Evolutionary conservation across 1,139 yeast genomes (phyloP), one percentile per base, ranked within the genome.

Genomic region (Wickerhamiella infanticola): DNA sequence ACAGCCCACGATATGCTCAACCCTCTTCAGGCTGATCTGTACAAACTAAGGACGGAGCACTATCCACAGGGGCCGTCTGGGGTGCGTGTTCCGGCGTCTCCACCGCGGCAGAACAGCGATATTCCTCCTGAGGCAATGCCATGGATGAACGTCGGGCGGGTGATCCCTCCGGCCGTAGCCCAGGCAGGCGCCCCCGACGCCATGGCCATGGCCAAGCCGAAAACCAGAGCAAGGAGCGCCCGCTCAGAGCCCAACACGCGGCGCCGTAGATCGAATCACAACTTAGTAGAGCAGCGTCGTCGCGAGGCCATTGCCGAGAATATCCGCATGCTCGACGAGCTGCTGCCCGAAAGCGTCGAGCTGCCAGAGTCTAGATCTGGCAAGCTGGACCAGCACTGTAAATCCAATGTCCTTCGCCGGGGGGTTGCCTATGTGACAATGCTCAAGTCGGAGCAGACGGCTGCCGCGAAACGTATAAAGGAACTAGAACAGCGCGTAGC

Each of bases 361-460:
- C 41, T 33, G 13, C 40, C 29, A 24, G 42, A 36, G 11, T 18
- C 27, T 11, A 35, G 24, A 29, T 24, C 29, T 3, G 76, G 86
- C 3, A 82, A 81, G 53, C 95, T 84, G 57, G 95, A 94, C 3
- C 81, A 81, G 55, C 96, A 96, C 1, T 86, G 86, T 59, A 88
- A 88, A 65, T 96, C 96, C 1, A 94, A 86, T 55, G 83, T 88
- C 8, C 67, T 88, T 51, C 74, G 86, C 23, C 81, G 83, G 56
- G 76, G 93, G 0, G 94, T 86, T 3, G 95, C 85, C 55, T 88
- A 85, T 58, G 78, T 88, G 45, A 79, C 77, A 51, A 68, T 69
- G 54, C 65, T 88, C 40, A 95, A 86, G 63, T 75, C 75, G 50
- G 70, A 75, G 48, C 83, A 86, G 50, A 96, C 86, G 42, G 57